Evolutionary conservation across 805 yeast species (phyloP), one percentile per base, ranked within the genome.

Genomic region (Wickerhamiella allomyrinae): DNA sequence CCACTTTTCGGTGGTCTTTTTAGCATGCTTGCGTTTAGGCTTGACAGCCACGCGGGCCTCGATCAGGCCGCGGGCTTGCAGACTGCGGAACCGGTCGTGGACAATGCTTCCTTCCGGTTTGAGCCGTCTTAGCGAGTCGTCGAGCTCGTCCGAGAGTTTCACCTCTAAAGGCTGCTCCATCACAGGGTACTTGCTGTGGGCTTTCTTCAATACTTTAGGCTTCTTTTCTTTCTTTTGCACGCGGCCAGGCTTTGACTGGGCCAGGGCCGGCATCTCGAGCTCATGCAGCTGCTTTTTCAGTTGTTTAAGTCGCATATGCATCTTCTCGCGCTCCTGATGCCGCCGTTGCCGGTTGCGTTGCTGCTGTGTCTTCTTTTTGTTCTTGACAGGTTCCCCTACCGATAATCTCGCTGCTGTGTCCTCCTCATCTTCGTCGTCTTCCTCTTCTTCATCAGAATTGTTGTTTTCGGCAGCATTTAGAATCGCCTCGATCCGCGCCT

Each of bases 51-150:
- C 71, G 63, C 96, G 75, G 5, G 94, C 69, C 61, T 89, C 98
- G 43, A 91, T 69, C 56, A 79, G 74, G 51, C 98, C 98, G 23
- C 78, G 69, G 47, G 83, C 74, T 65, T 91, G 97, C 48, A 89
- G 59, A 46, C 73, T 73, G 59, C 77, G 71, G 76, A 89, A 76
- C 45, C 85, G 77, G 57, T 87, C 96, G 49, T 78, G 76, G 36
- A 85, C 67, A 44, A 84, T 63, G 57, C 79, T 83, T 14, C 97
- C 97, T 64, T 91, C 98, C 0, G 97, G 91, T 57, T 74, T 82
- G 56, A 91, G 65, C 48, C 76, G 73, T 59, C 95, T 74, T 53
- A 91, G 67, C 13, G 94, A 82, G 53, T 82, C 93, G 25, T 80
- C 76, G 49, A 91, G 69, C 61, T 91, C 98, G 56, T 84, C 89